Conservation (phyloP, 257 asterid genomes). For the Ehretia macrophylla region DNA sequence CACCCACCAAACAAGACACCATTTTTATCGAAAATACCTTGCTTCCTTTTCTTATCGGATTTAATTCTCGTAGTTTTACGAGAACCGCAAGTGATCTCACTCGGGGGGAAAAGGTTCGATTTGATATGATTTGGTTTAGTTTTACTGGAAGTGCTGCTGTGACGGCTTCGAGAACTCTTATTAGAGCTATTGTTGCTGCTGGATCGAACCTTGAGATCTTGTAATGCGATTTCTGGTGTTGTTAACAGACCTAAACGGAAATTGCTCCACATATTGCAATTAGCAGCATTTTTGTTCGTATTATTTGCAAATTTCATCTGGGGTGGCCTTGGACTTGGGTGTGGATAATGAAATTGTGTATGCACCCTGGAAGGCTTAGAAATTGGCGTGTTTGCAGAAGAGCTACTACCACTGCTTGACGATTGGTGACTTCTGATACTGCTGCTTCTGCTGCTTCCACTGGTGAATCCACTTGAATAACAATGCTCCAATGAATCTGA, state of each 20-base stretch:
- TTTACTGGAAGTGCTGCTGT: constrained; percentile 50
- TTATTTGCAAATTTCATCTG: constrained; percentile 30
- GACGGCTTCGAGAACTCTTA: constrained; percentile 24
- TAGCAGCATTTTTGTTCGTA: constrained; percentile 3
- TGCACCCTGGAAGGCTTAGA: constrained; percentile 19
- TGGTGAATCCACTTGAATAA: constrained; percentile 35
- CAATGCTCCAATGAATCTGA: constrained; percentile 56
- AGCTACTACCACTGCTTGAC: constrained; percentile 39
- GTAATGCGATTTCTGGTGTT: constrained; percentile 63
- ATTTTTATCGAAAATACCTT: constrained; percentile 15
- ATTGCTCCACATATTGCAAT: constrained; percentile 36
- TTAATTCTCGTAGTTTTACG: not conserved
- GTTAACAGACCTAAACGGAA: constrained; percentile 65
- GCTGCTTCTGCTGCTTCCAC: constrained; percentile 64
- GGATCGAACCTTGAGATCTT: constrained; percentile 43
- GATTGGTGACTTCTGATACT: constrained; percentile 54
- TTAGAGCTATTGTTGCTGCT: constrained; percentile 6
- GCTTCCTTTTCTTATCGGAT: constrained; percentile 29
- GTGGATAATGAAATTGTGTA: constrained; percentile 55
- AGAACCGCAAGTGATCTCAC: not conserved
- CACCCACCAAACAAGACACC: constrained; percentile 45
- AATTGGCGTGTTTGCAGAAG: constrained; percentile 14
- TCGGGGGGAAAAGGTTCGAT: too few species aligned
- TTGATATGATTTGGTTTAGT: constrained; percentile 12
- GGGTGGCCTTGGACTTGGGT: constrained; percentile 87